Evolutionary conservation across 108 stramenopile genomes (phyloP), one percentile per base, ranked within the genome.

Genomic region (Nitzschia inconspicua): DNA sequence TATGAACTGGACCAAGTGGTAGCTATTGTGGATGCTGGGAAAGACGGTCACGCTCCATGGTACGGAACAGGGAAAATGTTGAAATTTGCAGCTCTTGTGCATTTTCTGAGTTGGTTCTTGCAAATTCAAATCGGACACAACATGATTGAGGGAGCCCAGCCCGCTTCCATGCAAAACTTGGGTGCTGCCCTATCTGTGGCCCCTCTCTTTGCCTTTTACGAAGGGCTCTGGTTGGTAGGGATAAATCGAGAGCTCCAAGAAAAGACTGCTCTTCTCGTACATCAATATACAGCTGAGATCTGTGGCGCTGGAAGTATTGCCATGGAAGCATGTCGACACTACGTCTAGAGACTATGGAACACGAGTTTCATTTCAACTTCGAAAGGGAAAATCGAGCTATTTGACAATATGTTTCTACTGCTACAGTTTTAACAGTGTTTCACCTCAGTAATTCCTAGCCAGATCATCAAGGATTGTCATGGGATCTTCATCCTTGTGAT

Each of bases 151-250:
- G 80, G 80, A 10, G 78, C 76, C 3, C 67, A 79, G 42, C 84
- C 84, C 1, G 84, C 80, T 3, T 40, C 79, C 11, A 10, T 82
- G 43, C 43, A 76, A 29, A 50, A 44, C 23, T 23, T 85, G 10
- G 80, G 80, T 11, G 76, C 63, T 23, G 77, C 84, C 6, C 50
- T 85, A 40, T 65, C 68, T 6, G 60, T 57, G n/a, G 80, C 78
- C 18, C 84, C 84, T 13, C 43, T 85, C 7, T 82, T 85, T 77
- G 84, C 84, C 9, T 85, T 72, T 43, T 77, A 82, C 27, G 84
- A 85, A 51, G 72, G 70, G 0, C 13, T 85, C 0, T 85, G 80
- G 80, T 54, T 61, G n/a, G 18, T 76, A 0, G 84, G 84, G 0
- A 57, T 85, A 41, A 71, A 72, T 19, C 56, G 65, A 28, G 61